Conservation (phyloP, 371 early-diverging fungal species). For the Smittium mucronatum region DNA sequence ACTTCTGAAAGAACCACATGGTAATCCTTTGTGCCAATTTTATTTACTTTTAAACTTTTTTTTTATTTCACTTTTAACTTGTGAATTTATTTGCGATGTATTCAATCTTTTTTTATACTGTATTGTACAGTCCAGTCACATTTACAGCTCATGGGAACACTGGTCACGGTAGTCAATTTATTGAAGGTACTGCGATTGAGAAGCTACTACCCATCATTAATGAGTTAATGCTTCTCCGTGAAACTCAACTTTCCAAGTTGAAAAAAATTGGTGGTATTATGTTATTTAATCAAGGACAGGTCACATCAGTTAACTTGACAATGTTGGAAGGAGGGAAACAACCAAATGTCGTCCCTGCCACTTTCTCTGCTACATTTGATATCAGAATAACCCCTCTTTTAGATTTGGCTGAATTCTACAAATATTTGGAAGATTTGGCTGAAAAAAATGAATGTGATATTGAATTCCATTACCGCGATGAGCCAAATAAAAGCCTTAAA, state of each 20-base stretch:
- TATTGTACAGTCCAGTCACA: slow-evolving; percentile 18
- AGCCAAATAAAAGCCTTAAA: not conserved
- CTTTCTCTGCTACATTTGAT: slow-evolving; percentile 47
- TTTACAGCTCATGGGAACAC: slow-evolving; percentile 42
- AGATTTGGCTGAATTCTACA: slow-evolving; percentile 40
- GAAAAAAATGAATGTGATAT: slow-evolving; percentile 32
- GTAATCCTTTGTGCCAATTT: no score
- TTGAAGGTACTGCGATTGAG: slow-evolving; percentile 46
- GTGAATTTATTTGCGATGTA: no score
- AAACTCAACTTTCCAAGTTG: slow-evolving; percentile 33
- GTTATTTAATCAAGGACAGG: slow-evolving; percentile 44
- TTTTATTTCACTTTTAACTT: no score
- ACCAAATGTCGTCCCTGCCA: slow-evolving; percentile 52
- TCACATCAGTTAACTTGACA: slow-evolving; percentile 60
- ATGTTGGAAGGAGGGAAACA: slow-evolving; percentile 43
- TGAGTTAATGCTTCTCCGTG: slow-evolving; percentile 43
- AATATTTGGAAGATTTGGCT: slow-evolving; percentile 39
- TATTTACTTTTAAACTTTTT: no score
- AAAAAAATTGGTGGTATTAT: slow-evolving; percentile 15
- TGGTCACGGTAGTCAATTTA: slow-evolving; percentile 67
- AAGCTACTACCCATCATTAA: slow-evolving; percentile 45
- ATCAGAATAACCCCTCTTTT: slow-evolving; percentile 51
- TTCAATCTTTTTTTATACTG: no score
- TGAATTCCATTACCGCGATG: slow-evolving; percentile 39
- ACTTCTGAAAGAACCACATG: not conserved